Evolutionary conservation across 2,329 filamentous ascomycete genomes (phyloP).

Genomic region (Penicillium expansum): DNA sequence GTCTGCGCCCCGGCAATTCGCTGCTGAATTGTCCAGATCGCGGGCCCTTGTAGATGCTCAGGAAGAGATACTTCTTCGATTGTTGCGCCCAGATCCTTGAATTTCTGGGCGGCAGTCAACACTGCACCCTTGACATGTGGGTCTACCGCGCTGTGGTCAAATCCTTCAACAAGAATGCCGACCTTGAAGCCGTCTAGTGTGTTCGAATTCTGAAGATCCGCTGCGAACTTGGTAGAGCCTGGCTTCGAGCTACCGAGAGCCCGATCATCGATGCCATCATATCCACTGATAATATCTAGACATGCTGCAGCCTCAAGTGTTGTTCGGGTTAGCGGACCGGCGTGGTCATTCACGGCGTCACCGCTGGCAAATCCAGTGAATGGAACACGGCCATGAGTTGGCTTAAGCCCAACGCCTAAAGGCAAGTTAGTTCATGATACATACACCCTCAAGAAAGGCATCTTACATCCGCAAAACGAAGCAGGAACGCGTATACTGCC

Average conservation of each 20-base stretch:
- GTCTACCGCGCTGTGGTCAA: conserved; percentile 40
- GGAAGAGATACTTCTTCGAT: conserved; percentile 54
- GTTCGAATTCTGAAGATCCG: conserved; percentile 4
- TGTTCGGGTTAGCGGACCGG: conserved; percentile 45
- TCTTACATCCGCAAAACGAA: conserved; percentile 43
- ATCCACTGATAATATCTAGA: conserved; percentile 49
- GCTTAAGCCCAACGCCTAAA: conserved; percentile 48
- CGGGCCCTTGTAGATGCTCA: conserved; percentile 44
- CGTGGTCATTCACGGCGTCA: conserved; percentile 53
- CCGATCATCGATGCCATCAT: conserved; percentile 51
- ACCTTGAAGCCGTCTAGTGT: conserved; percentile 31
- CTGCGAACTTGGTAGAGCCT: conserved; percentile 22
- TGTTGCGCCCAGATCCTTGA: conserved; percentile 49
- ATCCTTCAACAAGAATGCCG: conserved; percentile 49
- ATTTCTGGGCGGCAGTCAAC: conserved; percentile 41
- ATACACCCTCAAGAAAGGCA: too few species aligned
- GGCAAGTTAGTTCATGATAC: neutral
- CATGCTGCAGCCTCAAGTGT: conserved; percentile 44
- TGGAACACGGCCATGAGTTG: conserved; percentile 52
- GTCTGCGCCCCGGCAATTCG: conserved; percentile 44
- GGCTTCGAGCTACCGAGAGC: conserved; percentile 33
- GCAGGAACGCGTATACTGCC: conserved; percentile 38
- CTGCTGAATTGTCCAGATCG: conserved; percentile 48
- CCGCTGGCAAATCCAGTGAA: conserved; percentile 52
- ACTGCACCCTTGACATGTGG: conserved; percentile 44